Evolutionary conservation across 2,329 filamentous ascomycete species (phyloP), one percentile per base, ranked within the genome.

Genomic region (Ilyonectria sp.): DNA sequence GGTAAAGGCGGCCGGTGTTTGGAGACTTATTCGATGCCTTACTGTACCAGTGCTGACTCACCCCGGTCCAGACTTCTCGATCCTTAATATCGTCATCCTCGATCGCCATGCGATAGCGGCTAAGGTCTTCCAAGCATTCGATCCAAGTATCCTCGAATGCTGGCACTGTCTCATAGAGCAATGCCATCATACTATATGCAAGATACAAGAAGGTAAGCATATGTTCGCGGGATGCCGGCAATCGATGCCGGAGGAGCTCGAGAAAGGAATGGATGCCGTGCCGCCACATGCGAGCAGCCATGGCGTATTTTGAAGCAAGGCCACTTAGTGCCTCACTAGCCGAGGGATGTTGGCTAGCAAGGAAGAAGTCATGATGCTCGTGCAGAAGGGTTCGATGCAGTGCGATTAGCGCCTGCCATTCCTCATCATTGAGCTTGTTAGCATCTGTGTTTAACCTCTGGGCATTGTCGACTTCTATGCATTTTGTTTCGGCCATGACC

Each of bases 231-330:
- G 93, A 94, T 0, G 86, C 86, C 0, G 95, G 95, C 0, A 97
- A 82, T 2, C 91, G 88, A 70, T 93, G 90, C 0, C 94, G 86
- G 0, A 97, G 79, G 0, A 97, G 79, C 71, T 97, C 94, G 0
- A 97, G 84, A 64, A 96, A 96, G 0, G 90, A 91, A 76, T 97
- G 94, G 4, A 98, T 98, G 0, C 93, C 95, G 73, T 97, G 93
- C 0, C 94, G 87, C 96, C 95, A 98, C 93, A 98, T 96, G 0
- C 95, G 85, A 0, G 93, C 94, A 0, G 95, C 95, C 94, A 98
- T 98, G 0, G 91, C 90, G 72, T 97, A 97, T 68, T 96, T 96
- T 0, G 87, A 87, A 0, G 94, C 92, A 0, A 98, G 80, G 0
- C 89, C 84, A 3, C 88, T 86, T 0, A 98, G 78, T 0, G 91